Conservation (phyloP, 2,329 filamentous ascomycete species). For the Pyrenophora graminea region DNA sequence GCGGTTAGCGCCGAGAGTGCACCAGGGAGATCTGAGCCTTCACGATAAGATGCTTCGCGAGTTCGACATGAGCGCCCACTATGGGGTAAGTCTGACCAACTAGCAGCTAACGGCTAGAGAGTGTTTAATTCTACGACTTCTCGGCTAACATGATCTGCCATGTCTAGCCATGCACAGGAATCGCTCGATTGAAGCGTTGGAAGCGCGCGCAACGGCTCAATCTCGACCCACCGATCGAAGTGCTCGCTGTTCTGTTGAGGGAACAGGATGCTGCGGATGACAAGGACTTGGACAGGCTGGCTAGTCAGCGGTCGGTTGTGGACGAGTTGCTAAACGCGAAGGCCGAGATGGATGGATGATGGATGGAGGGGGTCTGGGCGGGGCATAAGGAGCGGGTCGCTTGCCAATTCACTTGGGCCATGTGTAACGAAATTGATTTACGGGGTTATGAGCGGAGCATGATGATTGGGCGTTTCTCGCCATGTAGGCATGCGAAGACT, state of each 20-base stretch:
- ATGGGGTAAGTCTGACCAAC: conserved; percentile 69
- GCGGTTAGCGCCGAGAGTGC: conserved; percentile 71
- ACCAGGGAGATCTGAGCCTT: conserved; percentile 72
- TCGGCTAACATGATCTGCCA: conserved; percentile 18
- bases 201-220: conserved; percentile 80
- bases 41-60: conserved; percentile 87
- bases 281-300: conserved; percentile 47
- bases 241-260: conserved; percentile 80
- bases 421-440: not conserved
- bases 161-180: conserved; percentile 83
- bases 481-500: not conserved
- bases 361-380: conserved; percentile 9
- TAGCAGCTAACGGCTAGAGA: conserved; percentile 28
- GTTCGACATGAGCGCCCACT: conserved; percentile 90
- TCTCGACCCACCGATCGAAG: conserved; percentile 86
- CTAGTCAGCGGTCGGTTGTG: conserved; percentile 71
- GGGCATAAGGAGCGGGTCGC: not conserved
- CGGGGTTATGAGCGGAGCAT: not conserved
- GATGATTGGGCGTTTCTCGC: not conserved
- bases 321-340: conserved; percentile 65
- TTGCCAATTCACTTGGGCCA: not conserved
- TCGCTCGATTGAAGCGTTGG: conserved; percentile 82
- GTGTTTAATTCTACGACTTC: not conserved
- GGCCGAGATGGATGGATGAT: conserved; percentile 44
- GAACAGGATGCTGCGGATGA: conserved; percentile 60